Conservation (phyloP, 2,329 filamentous ascomycete genomes). For the Lasiodiplodia sp. region DNA sequence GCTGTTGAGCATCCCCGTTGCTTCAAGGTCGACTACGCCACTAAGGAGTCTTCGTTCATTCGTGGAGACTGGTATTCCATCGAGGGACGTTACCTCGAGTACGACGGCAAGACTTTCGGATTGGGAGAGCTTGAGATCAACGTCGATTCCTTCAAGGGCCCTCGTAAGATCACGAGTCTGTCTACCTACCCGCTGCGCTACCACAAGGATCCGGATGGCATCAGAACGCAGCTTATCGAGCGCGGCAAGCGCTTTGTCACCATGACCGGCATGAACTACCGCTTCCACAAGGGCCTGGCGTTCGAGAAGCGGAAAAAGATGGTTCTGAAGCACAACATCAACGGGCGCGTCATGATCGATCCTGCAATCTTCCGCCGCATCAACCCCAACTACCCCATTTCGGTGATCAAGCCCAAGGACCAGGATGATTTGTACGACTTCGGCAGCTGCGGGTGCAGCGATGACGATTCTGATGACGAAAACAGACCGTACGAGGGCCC, state of each 20-base stretch:
- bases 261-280: constrained; percentile 84
- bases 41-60: constrained; percentile 72
- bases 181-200: constrained; percentile 80
- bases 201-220: constrained; percentile 72
- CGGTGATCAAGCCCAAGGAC: constrained; percentile 75
- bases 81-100: constrained; percentile 82
- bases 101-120: constrained; percentile 86
- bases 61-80: constrained; percentile 79
- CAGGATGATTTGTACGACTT: constrained; percentile 57
- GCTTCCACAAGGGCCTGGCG: constrained; percentile 81
- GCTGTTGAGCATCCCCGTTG: constrained; percentile 77
- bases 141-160: constrained; percentile 78
- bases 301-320: constrained; percentile 82
- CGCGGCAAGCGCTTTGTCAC: constrained; percentile 85
- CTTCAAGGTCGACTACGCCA: constrained; percentile 81
- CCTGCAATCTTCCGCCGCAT: constrained; percentile 81
- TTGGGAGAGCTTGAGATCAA: constrained; percentile 74
- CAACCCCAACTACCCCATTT: constrained; percentile 84
- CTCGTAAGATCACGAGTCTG: constrained; percentile 81
- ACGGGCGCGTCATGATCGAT: constrained; percentile 88
- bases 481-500: constrained; percentile 41
- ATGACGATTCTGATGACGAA: constrained; percentile 61
- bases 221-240: constrained; percentile 74
- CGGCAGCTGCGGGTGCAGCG: constrained; percentile 55
- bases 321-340: constrained; percentile 81